These are phyloP conservation scores for Epichloe gansuensis DNA, from an alignment of 2,329 filamentous ascomycete genomes.

Conservation along the genomic window DNA sequence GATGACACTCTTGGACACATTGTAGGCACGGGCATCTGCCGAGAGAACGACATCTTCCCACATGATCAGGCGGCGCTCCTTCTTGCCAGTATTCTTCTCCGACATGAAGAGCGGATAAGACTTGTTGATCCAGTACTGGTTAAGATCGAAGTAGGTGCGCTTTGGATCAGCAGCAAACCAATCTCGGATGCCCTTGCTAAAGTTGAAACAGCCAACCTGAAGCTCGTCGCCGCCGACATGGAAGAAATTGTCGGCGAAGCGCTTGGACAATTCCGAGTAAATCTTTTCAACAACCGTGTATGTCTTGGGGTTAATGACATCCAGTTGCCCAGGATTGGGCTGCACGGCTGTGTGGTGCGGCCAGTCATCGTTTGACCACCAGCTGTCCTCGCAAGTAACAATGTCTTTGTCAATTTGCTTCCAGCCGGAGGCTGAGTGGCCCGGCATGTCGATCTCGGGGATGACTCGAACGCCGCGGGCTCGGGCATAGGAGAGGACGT, in stretches of 20 bases:
- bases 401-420: constrained; percentile 38
- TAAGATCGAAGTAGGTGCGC: constrained; percentile 32
- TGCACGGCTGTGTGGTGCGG: constrained; percentile 37
- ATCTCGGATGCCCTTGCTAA: constrained; percentile 32
- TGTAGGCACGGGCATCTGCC: constrained; percentile 28
- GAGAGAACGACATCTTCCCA: constrained; percentile 41
- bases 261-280: constrained; percentile 36
- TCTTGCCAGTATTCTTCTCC: constrained; percentile 10
- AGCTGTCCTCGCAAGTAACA: constrained; percentile 40
- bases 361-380: constrained; percentile 49
- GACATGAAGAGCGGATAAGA: constrained; percentile 34
- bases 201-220: constrained; percentile 42
- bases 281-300: constrained; percentile 41
- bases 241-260: constrained; percentile 41
- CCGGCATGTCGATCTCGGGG: constrained; percentile 45
- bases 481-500: constrained; percentile 34
- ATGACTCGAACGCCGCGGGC: constrained; percentile 41
- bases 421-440: constrained; percentile 42
- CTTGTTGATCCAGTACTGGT: constrained; percentile 41
- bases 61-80: constrained; percentile 40
- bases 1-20: constrained; percentile 36
- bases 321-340: constrained; percentile 43
- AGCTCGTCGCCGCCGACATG: constrained; percentile 44
- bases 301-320: constrained; percentile 41
- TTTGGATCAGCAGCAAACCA: constrained; percentile 36